Base-by-base conservation (phyloP, 2,329 filamentous ascomycete species). In the Orbilia quercus region DNA sequence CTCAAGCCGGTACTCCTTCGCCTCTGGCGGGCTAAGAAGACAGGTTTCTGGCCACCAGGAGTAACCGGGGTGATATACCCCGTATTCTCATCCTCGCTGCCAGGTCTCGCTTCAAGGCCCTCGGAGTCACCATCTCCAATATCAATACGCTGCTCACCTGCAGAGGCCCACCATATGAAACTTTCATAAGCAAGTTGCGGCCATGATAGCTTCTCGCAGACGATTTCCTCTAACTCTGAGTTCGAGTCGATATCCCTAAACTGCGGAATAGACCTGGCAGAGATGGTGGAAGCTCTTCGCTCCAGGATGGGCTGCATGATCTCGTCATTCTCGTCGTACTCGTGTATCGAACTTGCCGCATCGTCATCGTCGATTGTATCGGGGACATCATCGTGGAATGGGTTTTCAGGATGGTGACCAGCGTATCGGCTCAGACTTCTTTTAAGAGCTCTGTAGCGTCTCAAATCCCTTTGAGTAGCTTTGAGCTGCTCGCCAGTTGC, bases 161-260 rank as follows among this genome's bases (percentile, higher is more conserved):
- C 90, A 14, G 89, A 91, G 1, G 91, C 91, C 91, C 91, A 95
- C 91, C 91, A 95, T 86, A 94, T 91, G 82, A 94, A 93, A 22
- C 90, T 89, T 62, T 86, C 87, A 81, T 94, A 95, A 3, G 91
- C 91, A 23, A 94, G 85, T 0, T 89, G 88, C 0, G 89, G 84
- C 91, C 88, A 90, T 44, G 85, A 88, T 42, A 85, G 79, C 1
- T 88, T 88, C 77, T 90, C 88, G 22, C 77, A 78, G 11, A 77
- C 75, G 0, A 60, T 58, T 44, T 78, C 77, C 40, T 89, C 82
- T 60, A 81, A 80, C 65, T 88, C 86, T 14, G 75, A 71, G 40
- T 71, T 59, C 31, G 79, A 79, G 22, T 85, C 81, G n/a, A 69
- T 63, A 28, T 74, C 70, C n/a, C 63, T 74, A 28, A 67, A 63